These are phyloP conservation scores for Ascochyta lentis DNA, from an alignment of 2,329 filamentous ascomycete species.

Conservation along the genomic window DNA sequence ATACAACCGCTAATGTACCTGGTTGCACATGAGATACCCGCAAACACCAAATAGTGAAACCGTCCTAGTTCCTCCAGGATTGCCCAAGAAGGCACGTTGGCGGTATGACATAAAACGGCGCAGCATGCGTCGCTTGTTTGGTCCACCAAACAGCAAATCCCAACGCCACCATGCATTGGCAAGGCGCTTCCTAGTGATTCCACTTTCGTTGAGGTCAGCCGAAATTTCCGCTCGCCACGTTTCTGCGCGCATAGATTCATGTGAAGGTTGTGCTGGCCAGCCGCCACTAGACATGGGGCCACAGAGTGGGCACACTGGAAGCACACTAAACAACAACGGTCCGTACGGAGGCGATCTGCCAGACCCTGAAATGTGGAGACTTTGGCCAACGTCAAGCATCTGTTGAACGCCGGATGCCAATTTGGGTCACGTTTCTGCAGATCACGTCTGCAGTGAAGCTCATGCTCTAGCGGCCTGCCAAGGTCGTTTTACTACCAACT, in stretches of 20 bases:
- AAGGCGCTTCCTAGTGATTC: not conserved
- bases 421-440: conserved; percentile 5
- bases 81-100: not conserved
- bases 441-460: conserved; percentile 1
- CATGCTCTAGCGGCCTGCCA: not conserved
- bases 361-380: not conserved
- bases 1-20: not conserved
- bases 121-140: conserved; percentile 4
- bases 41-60: conserved; percentile 1
- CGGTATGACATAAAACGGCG: not conserved
- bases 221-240: not conserved
- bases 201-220: not conserved
- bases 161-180: not conserved
- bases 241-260: not conserved
- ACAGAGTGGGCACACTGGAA: not conserved
- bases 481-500: not conserved
- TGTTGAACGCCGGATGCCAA: not conserved
- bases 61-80: conserved; percentile 3
- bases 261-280: not conserved
- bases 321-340: not conserved
- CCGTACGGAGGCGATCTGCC: not conserved
- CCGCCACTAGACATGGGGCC: not conserved
- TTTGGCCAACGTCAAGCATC: not conserved
- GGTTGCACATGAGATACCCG: not conserved
- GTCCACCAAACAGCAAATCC: not conserved